Conservation (phyloP, 306 rosid genomes). For the Citrullus mucosospermus region DNA sequence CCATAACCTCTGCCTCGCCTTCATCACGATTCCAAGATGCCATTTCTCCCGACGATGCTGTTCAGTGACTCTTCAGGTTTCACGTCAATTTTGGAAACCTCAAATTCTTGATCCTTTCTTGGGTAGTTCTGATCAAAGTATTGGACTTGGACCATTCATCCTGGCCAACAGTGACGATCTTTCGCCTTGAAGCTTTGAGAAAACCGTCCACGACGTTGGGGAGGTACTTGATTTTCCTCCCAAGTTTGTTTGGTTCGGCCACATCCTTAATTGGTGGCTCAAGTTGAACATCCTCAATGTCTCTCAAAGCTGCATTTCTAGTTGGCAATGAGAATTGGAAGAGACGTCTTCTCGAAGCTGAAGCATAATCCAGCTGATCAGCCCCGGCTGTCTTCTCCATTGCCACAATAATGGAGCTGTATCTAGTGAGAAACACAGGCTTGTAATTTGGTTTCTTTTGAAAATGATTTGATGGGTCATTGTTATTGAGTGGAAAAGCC, state of each 20-base stretch:
- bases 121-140: conserved; percentile 51
- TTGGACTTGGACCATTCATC: conserved; percentile 3
- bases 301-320: conserved; percentile 16
- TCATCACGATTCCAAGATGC: not conserved
- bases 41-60: not conserved
- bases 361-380: conserved; percentile 2
- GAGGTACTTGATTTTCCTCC: conserved; percentile 41
- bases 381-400: conserved; percentile 24
- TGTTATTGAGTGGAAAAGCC: conserved; percentile 27
- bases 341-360: conserved; percentile 31
- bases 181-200: conserved; percentile 5
- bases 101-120: conserved; percentile 31
- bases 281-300: conserved; percentile 35
- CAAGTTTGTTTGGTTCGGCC: conserved; percentile 14
- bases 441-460: conserved; percentile 27
- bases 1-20: not conserved
- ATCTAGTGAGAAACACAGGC: conserved; percentile 29
- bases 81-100: conserved; percentile 20
- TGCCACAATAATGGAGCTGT: conserved; percentile 32
- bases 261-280: conserved; percentile 35
- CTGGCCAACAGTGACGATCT: conserved; percentile 31
- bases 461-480: conserved; percentile 18
- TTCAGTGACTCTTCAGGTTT: conserved; percentile 9
- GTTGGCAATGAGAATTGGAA: conserved; percentile 8
- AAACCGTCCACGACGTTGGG: not conserved